phyloP scores from a whole-genome alignment of 2,329 filamentous ascomycete species.

The Metarhizium guizhouense region DNA sequence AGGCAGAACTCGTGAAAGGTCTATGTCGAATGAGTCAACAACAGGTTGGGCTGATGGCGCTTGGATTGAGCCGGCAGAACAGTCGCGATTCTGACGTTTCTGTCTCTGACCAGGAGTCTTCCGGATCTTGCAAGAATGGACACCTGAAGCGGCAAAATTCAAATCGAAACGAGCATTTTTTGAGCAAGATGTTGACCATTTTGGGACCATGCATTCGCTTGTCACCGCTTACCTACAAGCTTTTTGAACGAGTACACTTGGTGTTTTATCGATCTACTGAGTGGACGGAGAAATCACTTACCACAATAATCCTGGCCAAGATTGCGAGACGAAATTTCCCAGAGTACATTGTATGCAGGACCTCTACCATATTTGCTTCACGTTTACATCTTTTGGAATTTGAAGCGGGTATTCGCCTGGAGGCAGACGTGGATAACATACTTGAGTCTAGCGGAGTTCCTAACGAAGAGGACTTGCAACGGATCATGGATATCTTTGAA shows the following conservation, averaged over 20 bases:
- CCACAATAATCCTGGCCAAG: slow-evolving; percentile 86
- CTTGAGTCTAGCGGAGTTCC: slow-evolving; percentile 71
- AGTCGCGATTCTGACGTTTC: slow-evolving; percentile 46
- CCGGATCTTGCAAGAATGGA: slow-evolving; percentile 6
- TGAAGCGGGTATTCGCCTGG: slow-evolving; percentile 73
- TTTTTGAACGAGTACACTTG: slow-evolving; percentile 90
- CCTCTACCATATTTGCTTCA: slow-evolving; percentile 78
- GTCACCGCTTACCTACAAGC: slow-evolving; percentile 58
- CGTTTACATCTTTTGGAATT: slow-evolving; percentile 74
- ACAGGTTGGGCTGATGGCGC: slow-evolving; percentile 66
- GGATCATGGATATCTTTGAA: slow-evolving; percentile 64
- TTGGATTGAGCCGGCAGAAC: slow-evolving; percentile 56
- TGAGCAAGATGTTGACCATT: slow-evolving; percentile 65
- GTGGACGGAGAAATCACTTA: slow-evolving; percentile 96
- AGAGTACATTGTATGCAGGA: slow-evolving; percentile 81
- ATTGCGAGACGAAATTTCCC: slow-evolving; percentile 85
- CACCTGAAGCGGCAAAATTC: slow-evolving; percentile 25
- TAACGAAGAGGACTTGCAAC: slow-evolving; percentile 53
- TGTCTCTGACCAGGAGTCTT: slow-evolving; percentile 27
- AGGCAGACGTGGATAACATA: slow-evolving; percentile 72
- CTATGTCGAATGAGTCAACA: slow-evolving; percentile 64
- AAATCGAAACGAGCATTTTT: slow-evolving; percentile 66
- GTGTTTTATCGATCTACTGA: slow-evolving; percentile 94
- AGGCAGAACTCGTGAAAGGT: slow-evolving; percentile 67
- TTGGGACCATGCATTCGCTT: slow-evolving; percentile 81